Evolutionary conservation across 2,329 filamentous ascomycete genomes (phyloP), one percentile per base, ranked within the genome.

Genomic region (Trichoderma guizhouense): DNA sequence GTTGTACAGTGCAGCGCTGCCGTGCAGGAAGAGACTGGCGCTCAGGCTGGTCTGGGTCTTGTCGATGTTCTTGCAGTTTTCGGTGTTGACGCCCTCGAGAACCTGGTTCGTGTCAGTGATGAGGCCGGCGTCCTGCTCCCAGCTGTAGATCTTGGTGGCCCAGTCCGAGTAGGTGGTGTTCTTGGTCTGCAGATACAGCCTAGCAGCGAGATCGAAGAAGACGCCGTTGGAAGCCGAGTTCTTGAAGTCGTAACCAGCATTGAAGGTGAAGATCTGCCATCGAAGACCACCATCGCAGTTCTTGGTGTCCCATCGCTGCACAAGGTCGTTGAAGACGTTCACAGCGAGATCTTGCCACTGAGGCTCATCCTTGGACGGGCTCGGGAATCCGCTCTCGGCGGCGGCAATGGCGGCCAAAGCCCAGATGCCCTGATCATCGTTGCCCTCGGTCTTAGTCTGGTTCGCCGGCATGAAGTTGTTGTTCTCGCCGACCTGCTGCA

Each of bases 191-290:
- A 89, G 86, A 0, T 90, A 91, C 15, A 95, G 85, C 11, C 92
- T 88, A 12, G 92, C 88, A 18, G 85, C 88, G 26, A 90, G 81
- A 77, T 90, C 89, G 82, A 90, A 90, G 79, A 90, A 89, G 76
- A 85, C 86, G 47, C 86, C 88, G 74, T 89, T 90, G 14, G 88
- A 85, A 71, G 89, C 86, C 11, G 70, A 61, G 39, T 72, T 43
- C 51, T 90, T 89, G 82, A 89, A 89, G 79, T 86, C 82, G 79
- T 83, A 89, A 58, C 92, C 92, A 69, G 84, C 86, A 81, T 93
- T 93, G 81, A 89, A 91, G 5, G 87, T 84, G 82, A 89, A 92
- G 72, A 95, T 90, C 82, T 95, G 92, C 93, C 93, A 95, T 75
- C 90, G 88, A 73, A 96, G 80, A 8, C 93, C 93, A 67, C 93